Conservation (phyloP, 164 flowering plant genomes). For the Sextonia rubra region DNA sequence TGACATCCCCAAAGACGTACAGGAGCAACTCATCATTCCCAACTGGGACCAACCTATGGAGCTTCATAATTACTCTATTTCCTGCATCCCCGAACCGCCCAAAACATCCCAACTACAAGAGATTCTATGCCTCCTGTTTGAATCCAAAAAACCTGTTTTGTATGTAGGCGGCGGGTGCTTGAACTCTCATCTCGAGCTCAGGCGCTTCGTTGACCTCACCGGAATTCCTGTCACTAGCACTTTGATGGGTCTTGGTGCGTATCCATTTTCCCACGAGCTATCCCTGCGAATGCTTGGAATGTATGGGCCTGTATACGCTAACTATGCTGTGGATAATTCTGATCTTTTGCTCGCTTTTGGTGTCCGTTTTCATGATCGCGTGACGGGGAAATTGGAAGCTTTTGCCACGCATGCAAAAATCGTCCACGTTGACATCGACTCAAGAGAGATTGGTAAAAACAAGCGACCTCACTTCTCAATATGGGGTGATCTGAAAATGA, state of each 20-base stretch:
- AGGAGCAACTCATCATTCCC: constrained; percentile 54
- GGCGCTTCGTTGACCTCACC: constrained; percentile 51
- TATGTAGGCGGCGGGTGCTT: constrained; percentile 74
- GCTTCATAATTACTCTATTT: constrained; percentile 36
- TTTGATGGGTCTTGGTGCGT: constrained; percentile 68
- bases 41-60: constrained; percentile 41
- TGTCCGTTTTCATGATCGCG: constrained; percentile 67
- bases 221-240: constrained; percentile 72
- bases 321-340: constrained; percentile 54
- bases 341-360: constrained; percentile 73
- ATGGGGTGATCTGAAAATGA: constrained; percentile 54
- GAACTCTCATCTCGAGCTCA: constrained; percentile 53
- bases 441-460: constrained; percentile 75
- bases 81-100: constrained; percentile 45
- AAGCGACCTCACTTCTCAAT: constrained; percentile 66
- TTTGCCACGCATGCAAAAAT: constrained; percentile 74
- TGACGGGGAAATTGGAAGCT: constrained; percentile 65
- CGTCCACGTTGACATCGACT: constrained; percentile 66
- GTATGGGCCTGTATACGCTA: constrained; percentile 75
- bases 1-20: constrained; percentile 64
- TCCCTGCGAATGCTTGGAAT: constrained; percentile 68
- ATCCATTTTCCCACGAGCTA: constrained; percentile 33
- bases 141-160: constrained; percentile 54
- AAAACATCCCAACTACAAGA: constrained; percentile 33
- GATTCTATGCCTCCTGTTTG: constrained; percentile 46